phyloP scores from a whole-genome alignment of 2,329 filamentous ascomycete genomes.

The Alternaria tenuissima region DNA sequence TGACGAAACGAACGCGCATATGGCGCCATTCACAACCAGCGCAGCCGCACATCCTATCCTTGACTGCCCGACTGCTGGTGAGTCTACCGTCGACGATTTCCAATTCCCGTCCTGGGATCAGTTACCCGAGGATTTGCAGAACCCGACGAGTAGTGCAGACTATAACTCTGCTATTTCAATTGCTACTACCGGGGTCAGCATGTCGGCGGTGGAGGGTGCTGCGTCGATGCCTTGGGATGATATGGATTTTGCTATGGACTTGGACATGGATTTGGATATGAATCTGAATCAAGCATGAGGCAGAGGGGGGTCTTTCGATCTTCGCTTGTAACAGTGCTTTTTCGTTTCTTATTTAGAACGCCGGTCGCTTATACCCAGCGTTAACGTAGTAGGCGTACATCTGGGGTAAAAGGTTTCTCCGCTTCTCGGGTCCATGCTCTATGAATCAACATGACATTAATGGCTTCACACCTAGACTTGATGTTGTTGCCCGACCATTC shows the following conservation, averaged over 20 bases:
- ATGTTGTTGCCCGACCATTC: too few species aligned
- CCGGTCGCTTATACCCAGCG: neutral
- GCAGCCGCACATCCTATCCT: constrained; percentile 1
- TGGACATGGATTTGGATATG: constrained; percentile 38
- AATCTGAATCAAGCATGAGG: constrained; percentile 15
- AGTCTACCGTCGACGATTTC: constrained; percentile 23
- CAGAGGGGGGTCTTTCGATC: neutral
- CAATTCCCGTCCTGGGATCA: constrained; percentile 42
- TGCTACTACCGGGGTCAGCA: constrained; percentile 17
- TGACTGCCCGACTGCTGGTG: constrained; percentile 11
- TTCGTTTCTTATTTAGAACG: neutral
- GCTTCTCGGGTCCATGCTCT: neutral
- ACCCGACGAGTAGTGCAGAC: constrained; percentile 32
- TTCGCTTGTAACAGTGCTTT: neutral
- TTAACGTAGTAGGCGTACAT: neutral
- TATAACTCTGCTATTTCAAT: constrained; percentile 26
- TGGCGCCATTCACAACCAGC: constrained; percentile 8
- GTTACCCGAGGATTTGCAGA: constrained; percentile 33
- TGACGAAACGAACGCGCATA: constrained; percentile 8
- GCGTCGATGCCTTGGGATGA: constrained; percentile 41
- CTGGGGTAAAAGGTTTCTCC: neutral
- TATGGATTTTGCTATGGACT: constrained; percentile 42
- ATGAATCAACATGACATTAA: neutral
- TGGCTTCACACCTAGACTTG: neutral
- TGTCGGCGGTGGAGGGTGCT: constrained; percentile 12